These are phyloP conservation scores for Aspergillus chevalieri DNA, from an alignment of 2,329 filamentous ascomycete genomes.

Conservation along the genomic window DNA sequence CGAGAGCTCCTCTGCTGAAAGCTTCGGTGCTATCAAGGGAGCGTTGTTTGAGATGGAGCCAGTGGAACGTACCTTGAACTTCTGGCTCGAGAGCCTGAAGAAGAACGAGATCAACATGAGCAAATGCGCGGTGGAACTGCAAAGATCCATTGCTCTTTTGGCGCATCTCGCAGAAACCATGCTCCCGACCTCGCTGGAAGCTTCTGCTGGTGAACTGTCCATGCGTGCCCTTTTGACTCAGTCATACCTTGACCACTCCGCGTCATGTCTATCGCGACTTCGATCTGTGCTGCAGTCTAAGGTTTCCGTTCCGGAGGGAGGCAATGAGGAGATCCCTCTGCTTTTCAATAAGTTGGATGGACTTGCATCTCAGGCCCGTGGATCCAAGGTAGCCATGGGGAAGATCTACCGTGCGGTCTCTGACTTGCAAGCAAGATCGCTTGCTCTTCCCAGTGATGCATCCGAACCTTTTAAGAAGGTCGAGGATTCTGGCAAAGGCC, in stretches of 20 bases:
- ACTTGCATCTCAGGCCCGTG: constrained; percentile 69
- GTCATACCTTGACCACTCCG: constrained; percentile 72
- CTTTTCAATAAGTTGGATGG: constrained; percentile 66
- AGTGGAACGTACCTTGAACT: constrained; percentile 81
- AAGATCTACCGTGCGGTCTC: constrained; percentile 72
- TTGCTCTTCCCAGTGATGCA: constrained; percentile 65
- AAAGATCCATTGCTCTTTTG: constrained; percentile 78
- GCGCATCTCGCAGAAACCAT: constrained; percentile 79
- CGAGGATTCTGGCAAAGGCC: constrained; percentile 57
- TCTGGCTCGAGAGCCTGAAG: constrained; percentile 77
- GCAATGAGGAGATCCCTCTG: constrained; percentile 63
- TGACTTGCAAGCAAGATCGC: constrained; percentile 68
- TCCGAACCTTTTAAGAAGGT: constrained; percentile 64
- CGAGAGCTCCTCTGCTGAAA: constrained; percentile 66
- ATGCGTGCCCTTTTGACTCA: constrained; percentile 73
- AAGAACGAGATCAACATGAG: constrained; percentile 80
- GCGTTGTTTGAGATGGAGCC: constrained; percentile 84
- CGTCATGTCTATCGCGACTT: constrained; percentile 58
- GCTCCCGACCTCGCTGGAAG: constrained; percentile 62
- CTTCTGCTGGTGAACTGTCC: constrained; percentile 70
- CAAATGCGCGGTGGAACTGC: constrained; percentile 72
- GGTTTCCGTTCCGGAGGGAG: constrained; percentile 53
- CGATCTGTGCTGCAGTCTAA: constrained; percentile 63
- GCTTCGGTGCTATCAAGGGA: constrained; percentile 72
- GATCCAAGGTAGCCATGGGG: constrained; percentile 73